Evolutionary conservation across 768 basidiomycete species (phyloP), one percentile per base, ranked within the genome.

Genomic region (Rhodotorula graminis): DNA sequence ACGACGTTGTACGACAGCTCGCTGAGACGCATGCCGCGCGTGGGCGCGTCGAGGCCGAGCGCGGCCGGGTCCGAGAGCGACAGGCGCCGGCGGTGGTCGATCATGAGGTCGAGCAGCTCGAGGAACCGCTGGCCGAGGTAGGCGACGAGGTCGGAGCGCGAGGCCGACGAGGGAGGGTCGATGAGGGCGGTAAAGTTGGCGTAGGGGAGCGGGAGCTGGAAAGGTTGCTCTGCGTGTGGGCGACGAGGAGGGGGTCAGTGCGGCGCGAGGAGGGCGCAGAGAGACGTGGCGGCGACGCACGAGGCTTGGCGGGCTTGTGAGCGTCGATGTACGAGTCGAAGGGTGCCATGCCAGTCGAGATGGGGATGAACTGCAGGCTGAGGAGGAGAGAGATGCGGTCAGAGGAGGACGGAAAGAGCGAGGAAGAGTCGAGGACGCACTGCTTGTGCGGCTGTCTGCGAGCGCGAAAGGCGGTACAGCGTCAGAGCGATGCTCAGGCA

Each of bases 1-100:
- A 93, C 81, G 71, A 89, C 87, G 79, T 93, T 94, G 83, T 91
- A 94, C 46, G 91, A 91, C 2, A 76, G 88, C 89, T 62, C 83
- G 83, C 46, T 89, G 88, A 4, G 83, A 57, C 61, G 67, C 67
- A 66, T 33, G 11, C n/a, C 44, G 8, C 44, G 44, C 14, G 44
- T 25, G 53, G 59, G 50, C 82, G 50, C 86, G 82, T 64, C 87
- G 86, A 76, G 89, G 87, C 64, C 90, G 87, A 40, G 33, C 25
- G 58, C 19, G 37, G 37, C 37, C 84, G 65, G 58, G 25, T 63
- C 58, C 29, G 29, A 50, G 33, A 68, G 66, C 58, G 58, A 57
- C 50, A 69, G 67, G 2, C 74, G 27, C 88, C 89, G 46, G 87
- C 88, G 71, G 66, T 76, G 71, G 59, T 76, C 75, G 78, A 93